Conservation (phyloP, 208 protist species). For the Balamuthia mandrillaris region DNA sequence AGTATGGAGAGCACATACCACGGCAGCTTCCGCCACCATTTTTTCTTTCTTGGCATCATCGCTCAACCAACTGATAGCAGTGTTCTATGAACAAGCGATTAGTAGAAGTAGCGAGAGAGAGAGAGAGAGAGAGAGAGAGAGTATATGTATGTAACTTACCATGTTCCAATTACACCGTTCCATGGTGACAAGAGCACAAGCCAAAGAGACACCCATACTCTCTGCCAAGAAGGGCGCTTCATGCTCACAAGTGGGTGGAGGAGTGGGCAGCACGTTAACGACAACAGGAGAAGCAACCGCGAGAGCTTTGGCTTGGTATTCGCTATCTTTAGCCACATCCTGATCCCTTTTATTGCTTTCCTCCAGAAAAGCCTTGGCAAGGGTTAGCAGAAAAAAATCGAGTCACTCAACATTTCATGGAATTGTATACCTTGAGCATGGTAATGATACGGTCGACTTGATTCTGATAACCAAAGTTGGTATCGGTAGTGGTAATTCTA, state of each 20-base stretch:
- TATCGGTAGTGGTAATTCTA: background rate
- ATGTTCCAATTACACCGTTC: background rate
- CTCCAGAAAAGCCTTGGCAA: background rate
- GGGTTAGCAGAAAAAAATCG: background rate
- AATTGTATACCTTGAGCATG: background rate
- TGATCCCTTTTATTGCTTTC: background rate
- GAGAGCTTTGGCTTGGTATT: background rate
- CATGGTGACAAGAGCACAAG: background rate
- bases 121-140: too few species aligned
- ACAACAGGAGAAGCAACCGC: background rate
- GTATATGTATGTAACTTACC: too few species aligned
- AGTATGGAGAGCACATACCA: too few species aligned
- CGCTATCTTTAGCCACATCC: background rate
- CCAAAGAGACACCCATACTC: too few species aligned
- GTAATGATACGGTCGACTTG: background rate
- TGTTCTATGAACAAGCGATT: too few species aligned
- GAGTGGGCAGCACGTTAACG: background rate
- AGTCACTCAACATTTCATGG: background rate
- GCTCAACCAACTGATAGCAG: background rate
- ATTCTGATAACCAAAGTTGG: background rate
- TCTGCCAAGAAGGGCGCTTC: too few species aligned
- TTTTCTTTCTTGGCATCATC: background rate
- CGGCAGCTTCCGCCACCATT: background rate
- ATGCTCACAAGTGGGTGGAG: background rate
- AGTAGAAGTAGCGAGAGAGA: too few species aligned